phyloP scores from a whole-genome alignment of 306 rosid genomes.

The Cucumis hystrix region DNA sequence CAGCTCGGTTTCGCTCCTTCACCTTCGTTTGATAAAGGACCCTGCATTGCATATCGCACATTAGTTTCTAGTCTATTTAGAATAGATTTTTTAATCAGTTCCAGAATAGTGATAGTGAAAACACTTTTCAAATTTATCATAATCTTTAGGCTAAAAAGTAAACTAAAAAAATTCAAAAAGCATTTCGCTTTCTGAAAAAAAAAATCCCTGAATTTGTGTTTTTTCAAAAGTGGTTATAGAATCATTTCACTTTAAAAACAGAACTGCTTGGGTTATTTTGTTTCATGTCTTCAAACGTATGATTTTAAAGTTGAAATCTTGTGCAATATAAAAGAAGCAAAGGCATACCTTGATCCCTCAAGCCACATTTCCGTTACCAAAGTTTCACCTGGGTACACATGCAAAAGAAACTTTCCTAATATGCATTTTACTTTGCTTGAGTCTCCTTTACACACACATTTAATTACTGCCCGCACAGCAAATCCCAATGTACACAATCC shows the following conservation, averaged over 20 bases:
- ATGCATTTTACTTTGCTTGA: conserved; percentile 47
- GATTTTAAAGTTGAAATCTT: not conserved
- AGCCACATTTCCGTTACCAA: conserved; percentile 95
- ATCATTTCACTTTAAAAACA: not conserved
- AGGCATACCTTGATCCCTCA: conserved; percentile 44
- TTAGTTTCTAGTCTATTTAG: not conserved
- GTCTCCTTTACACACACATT: conserved; percentile 70
- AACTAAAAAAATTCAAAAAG: not conserved
- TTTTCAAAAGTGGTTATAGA: not conserved
- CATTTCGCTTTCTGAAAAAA: not conserved
- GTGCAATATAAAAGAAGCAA: not conserved
- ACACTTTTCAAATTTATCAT: not conserved
- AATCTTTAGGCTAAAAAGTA: not conserved
- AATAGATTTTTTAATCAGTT: not conserved
- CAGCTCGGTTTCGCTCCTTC: conserved; percentile 60
- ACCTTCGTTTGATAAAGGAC: conserved; percentile 63
- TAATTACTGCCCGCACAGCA: conserved; percentile 76
- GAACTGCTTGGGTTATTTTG: not conserved
- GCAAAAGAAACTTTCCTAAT: conserved; percentile 70
- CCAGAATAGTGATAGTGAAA: not conserved
- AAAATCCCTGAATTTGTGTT: not conserved
- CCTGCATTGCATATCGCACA: conserved; percentile 32
- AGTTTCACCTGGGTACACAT: conserved; percentile 88
- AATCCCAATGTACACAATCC: conserved; percentile 90
- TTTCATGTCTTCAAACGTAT: not conserved